Evolutionary conservation across 306 rosid species (phyloP), one percentile per base, ranked within the genome.

Genomic region (Bauhinia variegata): DNA sequence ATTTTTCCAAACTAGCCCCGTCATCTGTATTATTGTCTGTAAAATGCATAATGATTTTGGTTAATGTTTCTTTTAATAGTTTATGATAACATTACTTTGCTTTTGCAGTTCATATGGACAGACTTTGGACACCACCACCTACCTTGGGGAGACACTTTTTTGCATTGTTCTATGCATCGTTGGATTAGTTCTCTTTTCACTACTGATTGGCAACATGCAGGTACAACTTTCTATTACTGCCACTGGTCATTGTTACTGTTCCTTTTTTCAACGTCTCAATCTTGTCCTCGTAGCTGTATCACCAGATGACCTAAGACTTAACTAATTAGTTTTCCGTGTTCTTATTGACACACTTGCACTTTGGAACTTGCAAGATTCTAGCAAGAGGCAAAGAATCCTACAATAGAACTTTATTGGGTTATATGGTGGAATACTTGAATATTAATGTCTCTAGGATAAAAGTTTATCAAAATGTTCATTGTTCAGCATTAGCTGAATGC

Each of bases 161-260:
- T 86, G 88, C 79, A 81, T 93, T 57, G 2, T 76, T 39, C 38
- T 84, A 16, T 86, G 93, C 74, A 75, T 89, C 58, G 64, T 78
- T 68, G 98, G 97, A 60, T 69, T 89, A 48, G 77, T 88, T 60
- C 74, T 93, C 14, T 81, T 79, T 65, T 73, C 96, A 14, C 88
- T 88, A 51, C 77, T 93, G 79, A 88, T 93, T 73, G 98, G 98
- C 57, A 88, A 89, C 78, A 83, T 93, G 93, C 96, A 89, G 96
- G 98, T 89, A 78, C 41, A 6, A 53, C 17, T 56, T 28, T 31
- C 60, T 5, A 17, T 38, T 9, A 8, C 11, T 49, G 4, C 38
- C 6, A 8, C 11, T 49, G 4, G 13, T 67, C 10, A 7, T 14
- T 41, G 9, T 59, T 34, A 5, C 23, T 30, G 23, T 32, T 3